Conservation (phyloP, 2,329 filamentous ascomycete genomes). For the Fusarium citri region DNA sequence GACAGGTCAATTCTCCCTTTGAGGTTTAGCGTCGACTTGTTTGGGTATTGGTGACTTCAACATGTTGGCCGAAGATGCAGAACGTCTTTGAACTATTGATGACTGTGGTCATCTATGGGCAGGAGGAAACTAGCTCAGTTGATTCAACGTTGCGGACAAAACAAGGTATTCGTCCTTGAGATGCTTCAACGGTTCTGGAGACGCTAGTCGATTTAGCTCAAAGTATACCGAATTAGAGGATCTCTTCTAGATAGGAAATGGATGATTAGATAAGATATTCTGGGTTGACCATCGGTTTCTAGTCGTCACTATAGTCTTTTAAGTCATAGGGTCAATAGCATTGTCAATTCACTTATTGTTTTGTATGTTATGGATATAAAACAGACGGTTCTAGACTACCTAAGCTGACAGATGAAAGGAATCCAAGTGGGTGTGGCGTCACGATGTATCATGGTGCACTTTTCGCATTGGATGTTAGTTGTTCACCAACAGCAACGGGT, state of each 20-base stretch:
- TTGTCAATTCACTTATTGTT: not conserved
- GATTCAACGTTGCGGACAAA: not conserved
- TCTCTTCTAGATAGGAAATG: not conserved
- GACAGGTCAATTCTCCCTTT: constrained; percentile 21
- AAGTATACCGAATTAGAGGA: not conserved
- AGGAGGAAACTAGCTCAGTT: not conserved
- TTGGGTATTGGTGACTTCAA: constrained; percentile 8
- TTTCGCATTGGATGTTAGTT: not conserved
- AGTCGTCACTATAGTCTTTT: not conserved
- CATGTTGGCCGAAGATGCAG: constrained; percentile 31
- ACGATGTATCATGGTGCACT: constrained; percentile 7
- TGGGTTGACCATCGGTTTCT: not conserved
- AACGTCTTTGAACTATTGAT: constrained; percentile 10
- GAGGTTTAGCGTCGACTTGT: constrained; percentile 23
- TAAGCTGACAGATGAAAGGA: not conserved
- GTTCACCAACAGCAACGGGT: not conserved
- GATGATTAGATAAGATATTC: not conserved
- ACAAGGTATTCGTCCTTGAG: not conserved
- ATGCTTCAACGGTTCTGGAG: constrained; percentile 1
- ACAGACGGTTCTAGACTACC: not conserved
- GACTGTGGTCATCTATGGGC: not conserved
- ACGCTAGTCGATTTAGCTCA: not conserved
- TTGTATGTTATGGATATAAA: not conserved
- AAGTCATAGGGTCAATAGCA: not conserved
- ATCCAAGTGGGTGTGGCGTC: constrained; percentile 3